Conservation (phyloP, 495 filamentous ascomycete species). For the Neurospora sp. region DNA sequence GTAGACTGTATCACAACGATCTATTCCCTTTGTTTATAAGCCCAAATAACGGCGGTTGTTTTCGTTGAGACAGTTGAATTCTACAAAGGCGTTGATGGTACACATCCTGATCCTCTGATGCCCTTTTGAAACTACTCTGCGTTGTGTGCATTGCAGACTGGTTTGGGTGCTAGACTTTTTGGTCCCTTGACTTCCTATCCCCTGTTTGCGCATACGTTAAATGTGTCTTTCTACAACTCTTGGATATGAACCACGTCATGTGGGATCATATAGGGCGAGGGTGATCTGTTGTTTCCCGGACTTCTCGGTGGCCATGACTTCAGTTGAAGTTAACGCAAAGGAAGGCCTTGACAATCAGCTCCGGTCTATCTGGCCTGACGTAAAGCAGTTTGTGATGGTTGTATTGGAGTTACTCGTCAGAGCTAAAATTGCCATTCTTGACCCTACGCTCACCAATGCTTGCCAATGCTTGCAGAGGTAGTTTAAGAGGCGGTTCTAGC, state of each 20-base stretch:
- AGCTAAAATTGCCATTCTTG: not conserved
- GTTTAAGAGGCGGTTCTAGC: not conserved
- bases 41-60: not conserved
- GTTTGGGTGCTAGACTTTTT: not conserved
- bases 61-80: not conserved
- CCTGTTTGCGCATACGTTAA: not conserved
- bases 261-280: not conserved
- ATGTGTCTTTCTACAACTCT: not conserved
- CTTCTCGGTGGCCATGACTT: not conserved
- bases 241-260: not conserved
- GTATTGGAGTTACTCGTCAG: not conserved
- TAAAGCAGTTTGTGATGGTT: not conserved
- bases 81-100: not conserved
- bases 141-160: not conserved
- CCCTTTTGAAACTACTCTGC: not conserved
- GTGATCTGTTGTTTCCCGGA: not conserved
- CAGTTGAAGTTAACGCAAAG: not conserved
- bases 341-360: not conserved
- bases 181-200: not conserved
- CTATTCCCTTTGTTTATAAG: constrained; percentile 3
- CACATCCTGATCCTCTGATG: not conserved
- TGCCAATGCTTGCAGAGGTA: not conserved
- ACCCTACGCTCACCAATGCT: not conserved
- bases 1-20: constrained; percentile 13
- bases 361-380: not conserved